phyloP scores from a whole-genome alignment of 352 stramenopile genomes.

The Phytophthora agathidicida region DNA sequence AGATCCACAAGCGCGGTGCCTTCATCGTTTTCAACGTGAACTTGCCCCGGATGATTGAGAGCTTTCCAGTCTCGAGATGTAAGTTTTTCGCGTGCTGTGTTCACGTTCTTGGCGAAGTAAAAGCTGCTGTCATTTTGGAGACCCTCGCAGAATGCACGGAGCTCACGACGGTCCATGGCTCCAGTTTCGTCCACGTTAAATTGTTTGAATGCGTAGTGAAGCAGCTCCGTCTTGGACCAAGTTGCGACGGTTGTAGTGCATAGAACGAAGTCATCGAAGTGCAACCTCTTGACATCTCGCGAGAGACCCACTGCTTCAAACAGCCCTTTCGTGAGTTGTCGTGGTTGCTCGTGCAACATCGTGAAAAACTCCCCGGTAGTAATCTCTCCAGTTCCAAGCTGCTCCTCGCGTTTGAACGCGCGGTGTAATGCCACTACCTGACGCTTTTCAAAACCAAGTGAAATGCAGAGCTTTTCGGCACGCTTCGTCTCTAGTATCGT shows the following conservation, averaged over 20 bases:
- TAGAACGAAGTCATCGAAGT: slow-evolving; percentile 64
- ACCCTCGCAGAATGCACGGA: slow-evolving; percentile 54
- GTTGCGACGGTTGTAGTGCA: slow-evolving; percentile 52
- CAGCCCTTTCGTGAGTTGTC: slow-evolving; percentile 56
- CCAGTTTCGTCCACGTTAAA: slow-evolving; percentile 67
- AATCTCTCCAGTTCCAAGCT: slow-evolving; percentile 53
- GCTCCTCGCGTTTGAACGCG: slow-evolving; percentile 54
- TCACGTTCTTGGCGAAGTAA: slow-evolving; percentile 74
- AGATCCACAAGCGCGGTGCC: slow-evolving; percentile 55
- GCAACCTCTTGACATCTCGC: slow-evolving; percentile 33
- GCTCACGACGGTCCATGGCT: slow-evolving; percentile 55
- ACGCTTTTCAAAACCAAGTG: slow-evolving; percentile 49
- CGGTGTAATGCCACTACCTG: slow-evolving; percentile 43
- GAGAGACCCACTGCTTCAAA: slow-evolving; percentile 47
- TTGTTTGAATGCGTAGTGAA: slow-evolving; percentile 63
- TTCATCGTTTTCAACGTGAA: slow-evolving; percentile 14
- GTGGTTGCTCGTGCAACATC: slow-evolving; percentile 58
- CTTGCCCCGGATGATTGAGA: background rate
- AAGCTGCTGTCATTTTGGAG: slow-evolving; percentile 55
- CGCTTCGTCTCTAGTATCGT: slow-evolving; percentile 53
- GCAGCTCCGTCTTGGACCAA: slow-evolving; percentile 48
- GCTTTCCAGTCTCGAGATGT: slow-evolving; percentile 10
- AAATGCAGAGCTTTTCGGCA: slow-evolving; percentile 56
- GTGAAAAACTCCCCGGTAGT: slow-evolving; percentile 68
- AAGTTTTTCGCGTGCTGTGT: slow-evolving; percentile 60